These are phyloP conservation scores for Cucumis cinereus DNA, from an alignment of 306 rosid genomes.

Conservation along the genomic window DNA sequence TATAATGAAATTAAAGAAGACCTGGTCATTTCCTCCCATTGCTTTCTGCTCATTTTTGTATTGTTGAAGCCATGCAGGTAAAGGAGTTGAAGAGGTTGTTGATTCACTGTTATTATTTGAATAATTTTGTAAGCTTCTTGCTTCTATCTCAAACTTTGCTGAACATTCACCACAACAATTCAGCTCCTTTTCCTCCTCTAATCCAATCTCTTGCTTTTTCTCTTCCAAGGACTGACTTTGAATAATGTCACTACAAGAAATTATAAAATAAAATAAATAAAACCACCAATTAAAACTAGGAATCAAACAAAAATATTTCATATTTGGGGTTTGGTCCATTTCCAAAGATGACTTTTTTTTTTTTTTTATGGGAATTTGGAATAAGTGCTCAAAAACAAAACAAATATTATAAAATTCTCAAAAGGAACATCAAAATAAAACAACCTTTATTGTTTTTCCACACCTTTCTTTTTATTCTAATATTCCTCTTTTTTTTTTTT, in stretches of 20 bases:
- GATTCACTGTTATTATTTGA: conserved; percentile 42
- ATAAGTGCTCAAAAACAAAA: conserved; percentile 9
- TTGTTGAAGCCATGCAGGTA: conserved; percentile 99
- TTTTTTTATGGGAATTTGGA: conserved; percentile 4
- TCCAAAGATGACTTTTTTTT: conserved; percentile 5
- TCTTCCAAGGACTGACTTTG: conserved; percentile 36
- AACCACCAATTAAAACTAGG: neutral
- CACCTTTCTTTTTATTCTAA: conserved; percentile 14
- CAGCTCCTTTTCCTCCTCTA: conserved; percentile 26
- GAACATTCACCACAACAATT: conserved; percentile 42
- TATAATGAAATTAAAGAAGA: conserved; percentile 8
- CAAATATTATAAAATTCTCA: conserved; percentile 6
- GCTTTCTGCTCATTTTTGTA: conserved; percentile 53
- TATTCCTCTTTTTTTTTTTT: neutral
- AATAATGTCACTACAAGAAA: conserved; percentile 33
- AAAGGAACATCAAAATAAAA: conserved; percentile 4
- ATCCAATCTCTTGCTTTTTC: conserved; percentile 26
- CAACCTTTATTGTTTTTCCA: neutral
- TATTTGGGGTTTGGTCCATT: conserved; percentile 1
- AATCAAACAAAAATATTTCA: neutral
- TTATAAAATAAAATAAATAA: too few species aligned
- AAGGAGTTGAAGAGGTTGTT: conserved; percentile 33
- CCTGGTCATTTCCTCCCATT: conserved; percentile 46
- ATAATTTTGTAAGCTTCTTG: conserved; percentile 37
- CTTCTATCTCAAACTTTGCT: conserved; percentile 40